These are phyloP conservation scores for Lasiodiplodia hormozganensis DNA, from an alignment of 2,329 filamentous ascomycete genomes.

Conservation along the genomic window DNA sequence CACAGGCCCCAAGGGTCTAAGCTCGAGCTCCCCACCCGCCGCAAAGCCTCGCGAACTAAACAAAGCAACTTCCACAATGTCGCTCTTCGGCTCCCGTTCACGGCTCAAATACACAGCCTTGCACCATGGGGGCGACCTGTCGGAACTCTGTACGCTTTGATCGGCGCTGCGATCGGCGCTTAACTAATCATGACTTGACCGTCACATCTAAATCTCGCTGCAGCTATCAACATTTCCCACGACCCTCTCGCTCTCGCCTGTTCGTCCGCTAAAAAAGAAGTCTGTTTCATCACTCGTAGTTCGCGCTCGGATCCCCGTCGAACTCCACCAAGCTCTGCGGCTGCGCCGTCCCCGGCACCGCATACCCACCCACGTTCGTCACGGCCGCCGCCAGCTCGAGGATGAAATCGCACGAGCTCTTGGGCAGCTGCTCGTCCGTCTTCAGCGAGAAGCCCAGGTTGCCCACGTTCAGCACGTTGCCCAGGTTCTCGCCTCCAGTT, in stretches of 20 bases:
- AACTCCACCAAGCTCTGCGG: slow-evolving; percentile 23
- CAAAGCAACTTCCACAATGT: not conserved
- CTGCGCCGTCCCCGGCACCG: slow-evolving; percentile 22
- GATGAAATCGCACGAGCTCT: slow-evolving; percentile 28
- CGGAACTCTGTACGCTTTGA: not conserved
- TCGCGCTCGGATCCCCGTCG: slow-evolving; percentile 21
- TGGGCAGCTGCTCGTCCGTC: slow-evolving; percentile 18
- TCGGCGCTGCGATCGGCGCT: not conserved
- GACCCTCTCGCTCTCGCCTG: not conserved
- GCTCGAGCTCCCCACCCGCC: not conserved
- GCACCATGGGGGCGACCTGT: not conserved
- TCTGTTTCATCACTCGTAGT: slow-evolving; percentile 1
- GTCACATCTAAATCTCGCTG: not conserved
- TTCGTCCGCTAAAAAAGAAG: not conserved
- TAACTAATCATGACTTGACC: not conserved
- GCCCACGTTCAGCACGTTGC: slow-evolving; percentile 17
- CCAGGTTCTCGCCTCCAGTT: slow-evolving; percentile 8
- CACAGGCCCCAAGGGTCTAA: not conserved
- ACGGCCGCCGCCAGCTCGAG: slow-evolving; percentile 22
- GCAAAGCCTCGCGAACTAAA: not conserved
- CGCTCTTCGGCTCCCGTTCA: not conserved
- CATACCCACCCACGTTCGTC: slow-evolving; percentile 27
- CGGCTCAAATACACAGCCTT: not conserved
- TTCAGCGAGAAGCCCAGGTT: slow-evolving; percentile 21
- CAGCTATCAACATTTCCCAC: not conserved